phyloP scores from a whole-genome alignment of 768 basidiomycete species.

The Mycena venus region DNA sequence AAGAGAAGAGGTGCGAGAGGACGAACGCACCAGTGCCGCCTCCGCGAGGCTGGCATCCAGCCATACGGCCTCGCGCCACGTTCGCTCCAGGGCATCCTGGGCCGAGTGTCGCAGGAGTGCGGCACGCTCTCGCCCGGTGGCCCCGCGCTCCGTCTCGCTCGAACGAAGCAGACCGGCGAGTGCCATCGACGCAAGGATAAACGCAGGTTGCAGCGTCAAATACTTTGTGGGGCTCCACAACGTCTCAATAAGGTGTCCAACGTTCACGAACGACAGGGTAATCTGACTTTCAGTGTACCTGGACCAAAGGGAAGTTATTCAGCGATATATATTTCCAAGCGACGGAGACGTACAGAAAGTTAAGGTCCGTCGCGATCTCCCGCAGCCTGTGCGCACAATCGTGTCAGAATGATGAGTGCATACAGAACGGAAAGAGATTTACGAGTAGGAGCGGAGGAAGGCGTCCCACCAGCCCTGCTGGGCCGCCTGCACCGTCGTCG shows the following conservation, averaged over 20 bases:
- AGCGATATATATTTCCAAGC: background rate
- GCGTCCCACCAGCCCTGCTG: slow-evolving; percentile 32
- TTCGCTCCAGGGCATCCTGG: slow-evolving; percentile 56
- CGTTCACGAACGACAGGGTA: slow-evolving; percentile 61
- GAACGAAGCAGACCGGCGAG: slow-evolving; percentile 64
- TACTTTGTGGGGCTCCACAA: slow-evolving; percentile 53
- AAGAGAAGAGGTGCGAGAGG: background rate
- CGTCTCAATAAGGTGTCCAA: slow-evolving; percentile 53
- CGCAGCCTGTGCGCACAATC: background rate
- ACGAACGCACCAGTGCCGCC: slow-evolving; percentile 61
- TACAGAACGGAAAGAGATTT: background rate
- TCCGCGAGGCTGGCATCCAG: slow-evolving; percentile 64
- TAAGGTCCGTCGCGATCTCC: slow-evolving; percentile 28
- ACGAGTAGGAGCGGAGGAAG: slow-evolving; percentile 28
- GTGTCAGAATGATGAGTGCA: background rate
- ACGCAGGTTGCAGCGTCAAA: slow-evolving; percentile 63
- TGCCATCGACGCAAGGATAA: slow-evolving; percentile 64
- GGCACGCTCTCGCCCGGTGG: slow-evolving; percentile 57
- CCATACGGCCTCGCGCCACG: slow-evolving; percentile 54
- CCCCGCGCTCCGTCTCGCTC: slow-evolving; percentile 61
- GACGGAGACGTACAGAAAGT: slow-evolving; percentile 15
- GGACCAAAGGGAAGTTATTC: background rate
- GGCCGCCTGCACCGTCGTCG: slow-evolving; percentile 12
- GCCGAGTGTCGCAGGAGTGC: slow-evolving; percentile 60
- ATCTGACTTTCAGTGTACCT: slow-evolving; percentile 11